A percentile compares a stretch with the other conserved stretches of the same genome.
These are phyloP conservation scores for Leishmania amazonensis DNA, from an alignment of 208 protist genomes.

Conservation along the genomic window DNA sequence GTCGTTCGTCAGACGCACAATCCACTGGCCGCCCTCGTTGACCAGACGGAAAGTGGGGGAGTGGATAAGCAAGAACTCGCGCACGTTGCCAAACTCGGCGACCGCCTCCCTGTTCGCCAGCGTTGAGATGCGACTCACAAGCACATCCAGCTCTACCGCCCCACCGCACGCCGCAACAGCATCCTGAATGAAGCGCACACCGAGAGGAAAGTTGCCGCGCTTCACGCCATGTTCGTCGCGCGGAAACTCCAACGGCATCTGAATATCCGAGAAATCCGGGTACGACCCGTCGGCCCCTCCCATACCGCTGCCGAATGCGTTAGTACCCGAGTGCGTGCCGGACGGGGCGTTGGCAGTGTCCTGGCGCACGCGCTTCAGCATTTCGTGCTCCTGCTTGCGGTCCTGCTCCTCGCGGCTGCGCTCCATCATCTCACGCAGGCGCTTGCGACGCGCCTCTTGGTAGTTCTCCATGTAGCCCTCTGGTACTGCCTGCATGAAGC, in stretches of 20 bases:
- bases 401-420: constrained; percentile 75
- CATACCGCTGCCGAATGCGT: background rate
- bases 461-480: constrained; percentile 65
- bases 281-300: constrained; percentile 2
- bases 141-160: constrained; percentile 87
- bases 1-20: constrained; percentile 71
- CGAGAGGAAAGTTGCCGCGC: constrained; percentile 86
- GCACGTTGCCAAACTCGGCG: constrained; percentile 87
- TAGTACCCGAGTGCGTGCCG: constrained; percentile 9
- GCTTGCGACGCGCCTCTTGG: constrained; percentile 74
- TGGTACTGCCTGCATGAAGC: constrained; percentile 82
- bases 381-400: constrained; percentile 64
- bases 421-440: constrained; percentile 87
- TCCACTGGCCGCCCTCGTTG: constrained; percentile 69
- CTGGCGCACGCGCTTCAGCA: constrained; percentile 59
- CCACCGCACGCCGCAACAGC: constrained; percentile 84
- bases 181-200: constrained; percentile 90
- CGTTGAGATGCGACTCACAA: constrained; percentile 83
- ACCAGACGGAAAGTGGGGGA: constrained; percentile 81
- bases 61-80: constrained; percentile 91
- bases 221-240: constrained; percentile 91
- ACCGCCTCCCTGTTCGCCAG: constrained; percentile 74
- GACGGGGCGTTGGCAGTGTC: constrained; percentile 10
- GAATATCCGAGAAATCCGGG: constrained; percentile 79
- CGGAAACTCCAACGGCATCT: constrained; percentile 88